phyloP scores from a whole-genome alignment of 2,329 filamentous ascomycete genomes.

The Raffaelea deltoideospora region DNA sequence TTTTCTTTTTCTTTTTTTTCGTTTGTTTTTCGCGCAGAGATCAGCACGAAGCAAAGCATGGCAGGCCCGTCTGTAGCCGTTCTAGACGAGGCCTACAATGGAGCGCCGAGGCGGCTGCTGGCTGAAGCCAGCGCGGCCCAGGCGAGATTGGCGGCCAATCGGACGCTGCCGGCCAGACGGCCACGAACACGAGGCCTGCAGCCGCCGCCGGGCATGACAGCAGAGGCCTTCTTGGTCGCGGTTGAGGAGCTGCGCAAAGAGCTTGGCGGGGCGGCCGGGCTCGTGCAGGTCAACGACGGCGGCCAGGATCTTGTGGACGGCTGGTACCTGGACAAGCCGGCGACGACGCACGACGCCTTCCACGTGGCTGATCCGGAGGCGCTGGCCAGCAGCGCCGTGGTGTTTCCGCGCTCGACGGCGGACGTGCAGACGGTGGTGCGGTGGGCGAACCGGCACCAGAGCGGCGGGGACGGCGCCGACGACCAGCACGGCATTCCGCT shows the following conservation, averaged over 20 bases:
- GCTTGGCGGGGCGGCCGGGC: slow-evolving; percentile 12
- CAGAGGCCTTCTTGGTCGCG: slow-evolving; percentile 13
- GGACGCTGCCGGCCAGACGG: slow-evolving; percentile 11
- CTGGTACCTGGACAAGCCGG: slow-evolving; percentile 17
- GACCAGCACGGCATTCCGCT: slow-evolving; percentile 29
- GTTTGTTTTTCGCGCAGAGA: too few relatives aligned
- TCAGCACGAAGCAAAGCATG: too few relatives aligned
- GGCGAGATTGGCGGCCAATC: slow-evolving; percentile 11
- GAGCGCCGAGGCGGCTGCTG: slow-evolving; percentile 11
- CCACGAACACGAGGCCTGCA: slow-evolving; percentile 10
- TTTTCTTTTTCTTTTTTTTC: too few relatives aligned
- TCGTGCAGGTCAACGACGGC: slow-evolving; percentile 18
- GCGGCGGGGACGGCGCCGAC: not conserved
- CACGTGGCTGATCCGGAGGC: slow-evolving; percentile 25
- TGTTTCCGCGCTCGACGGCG: slow-evolving; percentile 25
- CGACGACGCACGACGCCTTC: slow-evolving; percentile 26
- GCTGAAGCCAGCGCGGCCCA: slow-evolving; percentile 11
- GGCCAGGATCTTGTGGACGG: slow-evolving; percentile 15
- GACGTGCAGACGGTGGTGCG: slow-evolving; percentile 31
- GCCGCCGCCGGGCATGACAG: slow-evolving; percentile 14
- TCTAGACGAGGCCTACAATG: slow-evolving; percentile 13
- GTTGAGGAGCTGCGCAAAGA: slow-evolving; percentile 15
- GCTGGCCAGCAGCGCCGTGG: slow-evolving; percentile 25
- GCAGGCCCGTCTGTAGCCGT: not conserved
- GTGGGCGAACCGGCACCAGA: slow-evolving; percentile 15